phyloP scores from a whole-genome alignment of 108 stramenopile species.

The Aurantiochytrium sp. region DNA sequence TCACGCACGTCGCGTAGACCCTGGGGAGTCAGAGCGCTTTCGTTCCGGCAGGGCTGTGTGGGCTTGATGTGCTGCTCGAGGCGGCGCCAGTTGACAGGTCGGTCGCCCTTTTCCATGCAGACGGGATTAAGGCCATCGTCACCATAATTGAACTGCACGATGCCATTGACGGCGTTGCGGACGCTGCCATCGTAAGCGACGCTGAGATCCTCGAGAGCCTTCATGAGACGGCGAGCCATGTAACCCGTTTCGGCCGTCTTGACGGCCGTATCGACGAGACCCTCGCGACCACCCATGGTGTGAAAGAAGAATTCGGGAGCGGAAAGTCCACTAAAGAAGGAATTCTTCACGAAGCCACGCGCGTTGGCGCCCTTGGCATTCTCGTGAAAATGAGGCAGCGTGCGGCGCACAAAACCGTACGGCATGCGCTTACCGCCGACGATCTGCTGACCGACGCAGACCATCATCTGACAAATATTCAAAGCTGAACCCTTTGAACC shows the following conservation, averaged over 20 bases:
- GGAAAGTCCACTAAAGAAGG: constrained; percentile 89
- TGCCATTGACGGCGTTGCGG: constrained; percentile 84
- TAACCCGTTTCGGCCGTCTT: constrained; percentile 99
- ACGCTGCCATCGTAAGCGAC: constrained; percentile 43
- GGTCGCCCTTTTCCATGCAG: constrained; percentile 83
- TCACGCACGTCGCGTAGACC: background rate
- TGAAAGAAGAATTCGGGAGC: constrained; percentile 99
- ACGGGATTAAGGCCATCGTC: constrained; percentile 92
- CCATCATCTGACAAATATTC: constrained; percentile 99
- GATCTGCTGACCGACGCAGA: constrained; percentile 96
- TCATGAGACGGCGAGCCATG: constrained; percentile 98
- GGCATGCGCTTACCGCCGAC: constrained; percentile 94
- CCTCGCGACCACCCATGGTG: constrained; percentile 96
- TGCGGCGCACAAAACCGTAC: constrained; percentile 92
- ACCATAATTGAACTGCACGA: constrained; percentile 94
- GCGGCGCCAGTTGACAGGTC: constrained; percentile 66
- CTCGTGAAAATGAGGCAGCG: constrained; percentile 77
- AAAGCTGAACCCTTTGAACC: constrained; percentile 95
- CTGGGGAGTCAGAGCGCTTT: background rate
- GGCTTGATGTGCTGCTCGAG: constrained; percentile 47
- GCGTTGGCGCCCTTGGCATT: constrained; percentile 80
- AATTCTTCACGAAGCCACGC: constrained; percentile 93
- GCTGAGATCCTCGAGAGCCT: constrained; percentile 44
- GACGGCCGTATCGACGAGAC: constrained; percentile 97
- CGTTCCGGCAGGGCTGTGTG: background rate